These are phyloP conservation scores for Kandelia obovata DNA, from an alignment of 345 rosid genomes.

Conservation along the genomic window DNA sequence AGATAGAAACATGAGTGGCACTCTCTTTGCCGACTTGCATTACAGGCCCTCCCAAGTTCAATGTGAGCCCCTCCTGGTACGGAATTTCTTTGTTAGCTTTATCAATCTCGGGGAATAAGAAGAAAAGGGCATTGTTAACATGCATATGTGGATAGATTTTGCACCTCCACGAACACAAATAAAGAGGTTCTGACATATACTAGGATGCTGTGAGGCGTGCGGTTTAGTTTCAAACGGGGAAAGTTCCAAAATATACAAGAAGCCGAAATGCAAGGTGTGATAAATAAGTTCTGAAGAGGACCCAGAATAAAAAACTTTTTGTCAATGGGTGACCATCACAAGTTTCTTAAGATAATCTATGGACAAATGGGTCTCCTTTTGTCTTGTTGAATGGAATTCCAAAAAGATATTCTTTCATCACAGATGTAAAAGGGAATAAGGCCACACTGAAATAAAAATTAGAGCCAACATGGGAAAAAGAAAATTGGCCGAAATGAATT, in stretches of 20 bases:
- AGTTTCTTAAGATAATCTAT: not conserved
- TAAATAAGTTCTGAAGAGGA: not conserved
- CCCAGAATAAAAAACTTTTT: constrained; percentile 11
- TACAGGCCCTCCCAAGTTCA: not conserved
- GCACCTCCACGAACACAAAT: not conserved
- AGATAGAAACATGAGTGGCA: constrained; percentile 1
- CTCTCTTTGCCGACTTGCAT: not conserved
- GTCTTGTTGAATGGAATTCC: not conserved
- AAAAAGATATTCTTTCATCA: too few relatives aligned
- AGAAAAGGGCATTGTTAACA: not conserved
- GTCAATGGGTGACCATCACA: not conserved
- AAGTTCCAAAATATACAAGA: not conserved
- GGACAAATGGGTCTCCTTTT: not conserved
- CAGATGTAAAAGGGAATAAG: not conserved
- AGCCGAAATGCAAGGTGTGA: not conserved
- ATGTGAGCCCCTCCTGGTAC: not conserved
- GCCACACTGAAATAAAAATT: not conserved
- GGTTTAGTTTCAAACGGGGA: not conserved
- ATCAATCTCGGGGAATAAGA: not conserved
- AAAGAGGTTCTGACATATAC: constrained; percentile 6
- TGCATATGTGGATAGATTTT: not conserved
- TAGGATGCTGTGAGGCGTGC: not conserved
- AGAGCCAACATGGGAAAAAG: not conserved
- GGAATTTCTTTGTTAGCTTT: not conserved
- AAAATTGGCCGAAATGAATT: too few relatives aligned